These are phyloP conservation scores for Purpureocillium lavendulum DNA, from an alignment of 2,329 filamentous ascomycete species.

Conservation along the genomic window DNA sequence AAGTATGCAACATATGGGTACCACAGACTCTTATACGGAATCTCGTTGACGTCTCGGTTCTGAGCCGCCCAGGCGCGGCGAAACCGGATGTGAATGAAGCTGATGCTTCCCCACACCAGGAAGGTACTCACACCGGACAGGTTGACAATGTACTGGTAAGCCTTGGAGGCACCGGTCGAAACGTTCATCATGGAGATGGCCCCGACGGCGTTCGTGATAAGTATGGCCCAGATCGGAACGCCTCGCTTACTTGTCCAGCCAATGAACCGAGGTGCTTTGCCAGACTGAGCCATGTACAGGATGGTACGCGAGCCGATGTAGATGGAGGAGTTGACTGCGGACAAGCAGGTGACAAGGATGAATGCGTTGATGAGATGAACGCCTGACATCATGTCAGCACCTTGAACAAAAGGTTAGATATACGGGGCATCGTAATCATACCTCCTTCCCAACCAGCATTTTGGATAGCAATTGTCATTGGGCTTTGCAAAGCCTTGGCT, in stretches of 20 bases:
- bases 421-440: conserved; percentile 3
- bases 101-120: conserved; percentile 63
- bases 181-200: conserved; percentile 69
- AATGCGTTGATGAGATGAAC: conserved; percentile 73
- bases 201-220: conserved; percentile 64
- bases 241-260: conserved; percentile 60
- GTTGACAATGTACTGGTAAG: conserved; percentile 64
- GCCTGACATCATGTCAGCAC: conserved; percentile 12
- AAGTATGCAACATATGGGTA: conserved; percentile 55
- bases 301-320: conserved; percentile 71
- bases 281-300: conserved; percentile 65
- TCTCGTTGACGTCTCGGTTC: conserved; percentile 41
- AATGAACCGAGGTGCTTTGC: conserved; percentile 62
- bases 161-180: conserved; percentile 55
- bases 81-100: conserved; percentile 64
- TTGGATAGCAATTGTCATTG: conserved; percentile 66
- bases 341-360: conserved; percentile 65
- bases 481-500: conserved; percentile 59
- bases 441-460: conserved; percentile 67
- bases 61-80: conserved; percentile 53
- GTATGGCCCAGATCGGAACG: conserved; percentile 50
- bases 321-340: conserved; percentile 65
- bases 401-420: too few relatives aligned
- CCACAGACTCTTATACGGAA: conserved; percentile 46
- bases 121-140: conserved; percentile 63